Conservation (phyloP, 495 filamentous ascomycete genomes). For the Penicillium macrosclerotiorum region DNA sequence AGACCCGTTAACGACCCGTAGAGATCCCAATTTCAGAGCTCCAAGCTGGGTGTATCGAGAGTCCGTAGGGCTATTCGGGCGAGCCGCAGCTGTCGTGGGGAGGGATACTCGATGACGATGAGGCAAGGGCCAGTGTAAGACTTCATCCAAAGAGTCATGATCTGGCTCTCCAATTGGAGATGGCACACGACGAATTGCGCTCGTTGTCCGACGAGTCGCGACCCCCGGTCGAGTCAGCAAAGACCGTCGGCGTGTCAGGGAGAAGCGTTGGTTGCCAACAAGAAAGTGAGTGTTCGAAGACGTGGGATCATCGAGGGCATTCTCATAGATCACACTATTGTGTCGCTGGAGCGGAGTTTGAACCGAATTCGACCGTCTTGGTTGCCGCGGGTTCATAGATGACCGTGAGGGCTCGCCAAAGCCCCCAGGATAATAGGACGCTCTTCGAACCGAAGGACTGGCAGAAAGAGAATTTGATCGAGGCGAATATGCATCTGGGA, state of each 20-base stretch:
- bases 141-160: slow-evolving; percentile 7
- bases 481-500: slow-evolving; percentile 1
- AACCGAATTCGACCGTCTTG: slow-evolving; percentile 33
- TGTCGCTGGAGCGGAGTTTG: slow-evolving; percentile 27
- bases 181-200: slow-evolving; percentile 19
- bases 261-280: slow-evolving; percentile 38
- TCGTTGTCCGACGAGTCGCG: slow-evolving; percentile 42
- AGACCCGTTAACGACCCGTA: slow-evolving; percentile 50
- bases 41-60: slow-evolving; percentile 50
- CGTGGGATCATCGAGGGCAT: slow-evolving; percentile 25
- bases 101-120: slow-evolving; percentile 8
- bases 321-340: slow-evolving; percentile 25
- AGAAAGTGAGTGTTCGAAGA: slow-evolving; percentile 40
- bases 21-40: slow-evolving; percentile 46
- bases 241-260: slow-evolving; percentile 47
- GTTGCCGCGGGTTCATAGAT: slow-evolving; percentile 15
- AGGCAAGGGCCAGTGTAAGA: slow-evolving; percentile 22
- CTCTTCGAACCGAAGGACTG: slow-evolving; percentile 15
- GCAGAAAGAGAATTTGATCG: slow-evolving; percentile 15
- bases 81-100: slow-evolving; percentile 4
- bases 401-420: slow-evolving; percentile 12
- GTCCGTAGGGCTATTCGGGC: slow-evolving; percentile 41
- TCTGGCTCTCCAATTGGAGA: slow-evolving; percentile 29
- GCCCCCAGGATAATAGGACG: slow-evolving; percentile 25
- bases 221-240: slow-evolving; percentile 47